These are phyloP conservation scores for Anacardium occidentale DNA, from an alignment of 345 rosid genomes.

Conservation along the genomic window DNA sequence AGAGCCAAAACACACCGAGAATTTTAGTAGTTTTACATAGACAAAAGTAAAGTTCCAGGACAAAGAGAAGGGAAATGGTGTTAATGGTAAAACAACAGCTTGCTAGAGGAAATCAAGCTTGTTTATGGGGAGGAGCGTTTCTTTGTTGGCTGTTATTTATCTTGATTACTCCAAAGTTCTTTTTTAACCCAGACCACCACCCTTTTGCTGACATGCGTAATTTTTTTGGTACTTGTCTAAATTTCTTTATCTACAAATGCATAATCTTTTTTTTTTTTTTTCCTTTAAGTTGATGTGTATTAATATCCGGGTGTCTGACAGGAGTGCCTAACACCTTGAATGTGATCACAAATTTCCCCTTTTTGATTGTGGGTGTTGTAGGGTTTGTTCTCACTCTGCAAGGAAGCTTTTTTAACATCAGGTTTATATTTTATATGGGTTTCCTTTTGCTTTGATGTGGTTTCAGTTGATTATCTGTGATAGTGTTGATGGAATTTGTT, in stretches of 20 bases:
- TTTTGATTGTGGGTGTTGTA: constrained; percentile 73
- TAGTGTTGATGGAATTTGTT: constrained; percentile 3
- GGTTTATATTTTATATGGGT: constrained; percentile 33
- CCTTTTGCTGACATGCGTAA: constrained; percentile 81
- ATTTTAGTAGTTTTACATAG: neutral
- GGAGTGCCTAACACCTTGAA: constrained; percentile 90
- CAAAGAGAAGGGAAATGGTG: constrained; percentile 34
- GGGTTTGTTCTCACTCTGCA: constrained; percentile 70
- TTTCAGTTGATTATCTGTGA: constrained; percentile 1
- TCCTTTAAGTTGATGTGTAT: neutral
- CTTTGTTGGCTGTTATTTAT: constrained; percentile 58
- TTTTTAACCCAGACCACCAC: constrained; percentile 46
- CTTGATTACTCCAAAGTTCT: constrained; percentile 69
- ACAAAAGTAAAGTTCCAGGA: neutral
- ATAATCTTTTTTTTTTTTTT: neutral
- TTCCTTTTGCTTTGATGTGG: neutral
- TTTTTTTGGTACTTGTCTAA: constrained; percentile 51
- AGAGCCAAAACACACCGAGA: neutral
- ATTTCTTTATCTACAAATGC: neutral
- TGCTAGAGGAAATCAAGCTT: constrained; percentile 42
- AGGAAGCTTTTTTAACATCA: constrained; percentile 61
- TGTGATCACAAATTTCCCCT: constrained; percentile 83
- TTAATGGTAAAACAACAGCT: constrained; percentile 54
- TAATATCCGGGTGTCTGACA: constrained; percentile 31
- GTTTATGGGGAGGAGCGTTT: constrained; percentile 46